These are phyloP conservation scores for Vanderwaltozyma yarrowii DNA, from an alignment of 805 yeast species.

Conservation along the genomic window DNA sequence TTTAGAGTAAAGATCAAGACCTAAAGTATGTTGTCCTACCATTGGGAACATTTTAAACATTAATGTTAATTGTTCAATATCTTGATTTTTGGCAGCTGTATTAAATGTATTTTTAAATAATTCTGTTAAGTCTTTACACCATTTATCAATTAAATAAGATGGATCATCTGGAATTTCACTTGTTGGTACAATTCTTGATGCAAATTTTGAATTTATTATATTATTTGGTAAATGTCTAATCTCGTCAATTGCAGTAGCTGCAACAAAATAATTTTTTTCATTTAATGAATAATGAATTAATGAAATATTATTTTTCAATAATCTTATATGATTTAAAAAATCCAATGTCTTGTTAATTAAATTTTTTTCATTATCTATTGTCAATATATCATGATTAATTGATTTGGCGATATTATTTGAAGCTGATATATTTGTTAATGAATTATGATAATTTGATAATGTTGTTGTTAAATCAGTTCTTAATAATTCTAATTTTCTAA, in stretches of 20 bases:
- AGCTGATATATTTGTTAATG: conserved; percentile 43
- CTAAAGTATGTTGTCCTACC: conserved; percentile 59
- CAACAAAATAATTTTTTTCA: conserved; percentile 58
- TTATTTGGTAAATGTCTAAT: conserved; percentile 46
- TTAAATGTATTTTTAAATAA: conserved; percentile 56
- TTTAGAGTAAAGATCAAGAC: conserved; percentile 70
- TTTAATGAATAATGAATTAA: conserved; percentile 62
- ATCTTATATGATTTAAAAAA: conserved; percentile 56
- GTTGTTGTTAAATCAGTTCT: conserved; percentile 58
- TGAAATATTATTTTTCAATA: conserved; percentile 54
- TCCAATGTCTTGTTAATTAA: conserved; percentile 51
- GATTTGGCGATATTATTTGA: conserved; percentile 58
- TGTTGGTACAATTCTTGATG: conserved; percentile 75
- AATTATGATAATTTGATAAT: conserved; percentile 43
- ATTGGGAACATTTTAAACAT: conserved; percentile 84
- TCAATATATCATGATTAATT: conserved; percentile 58
- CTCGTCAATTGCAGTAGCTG: conserved; percentile 55
- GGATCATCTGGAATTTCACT: conserved; percentile 80
- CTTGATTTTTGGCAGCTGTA: conserved; percentile 53
- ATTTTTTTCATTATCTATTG: conserved; percentile 59
- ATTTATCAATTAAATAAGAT: conserved; percentile 38
- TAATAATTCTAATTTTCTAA: conserved; percentile 44
- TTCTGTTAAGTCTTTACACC: conserved; percentile 48
- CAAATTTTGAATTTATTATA: conserved; percentile 58
- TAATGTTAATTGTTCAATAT: conserved; percentile 61